Conservation (phyloP, 2,329 filamentous ascomycete genomes). For the Trichophyton equinum region DNA sequence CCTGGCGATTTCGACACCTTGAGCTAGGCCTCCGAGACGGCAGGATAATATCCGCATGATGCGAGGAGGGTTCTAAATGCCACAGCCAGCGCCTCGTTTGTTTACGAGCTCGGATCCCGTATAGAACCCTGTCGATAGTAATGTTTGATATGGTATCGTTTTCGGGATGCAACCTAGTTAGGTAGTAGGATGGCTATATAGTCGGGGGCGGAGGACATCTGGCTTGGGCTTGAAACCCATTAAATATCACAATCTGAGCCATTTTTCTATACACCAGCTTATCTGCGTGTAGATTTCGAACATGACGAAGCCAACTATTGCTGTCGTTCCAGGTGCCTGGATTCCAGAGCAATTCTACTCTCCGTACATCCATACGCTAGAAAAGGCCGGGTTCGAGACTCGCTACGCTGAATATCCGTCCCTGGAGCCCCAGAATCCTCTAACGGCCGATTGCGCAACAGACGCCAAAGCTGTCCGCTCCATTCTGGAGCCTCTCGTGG, state of each 20-base stretch:
- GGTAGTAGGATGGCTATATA: neutral
- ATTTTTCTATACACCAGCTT: neutral
- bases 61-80: neutral
- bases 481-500: constrained; percentile 17
- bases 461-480: constrained; percentile 20
- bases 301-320: constrained; percentile 22
- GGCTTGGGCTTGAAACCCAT: neutral
- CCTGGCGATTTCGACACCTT: neutral
- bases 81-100: neutral
- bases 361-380: constrained; percentile 19
- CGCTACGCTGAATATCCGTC: constrained; percentile 9
- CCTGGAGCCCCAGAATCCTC: constrained; percentile 6
- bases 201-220: neutral
- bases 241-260: neutral
- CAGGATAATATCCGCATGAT: neutral
- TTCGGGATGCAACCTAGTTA: neutral
- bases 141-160: neutral
- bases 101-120: neutral
- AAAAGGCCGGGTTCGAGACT: constrained; percentile 20
- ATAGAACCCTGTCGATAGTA: neutral
- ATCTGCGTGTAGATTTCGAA: neutral
- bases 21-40: neutral
- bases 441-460: constrained; percentile 14
- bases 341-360: constrained; percentile 18
- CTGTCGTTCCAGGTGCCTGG: constrained; percentile 29